phyloP scores from a whole-genome alignment of 192 early-diverging fungal species.

The Pilaira anomala region DNA sequence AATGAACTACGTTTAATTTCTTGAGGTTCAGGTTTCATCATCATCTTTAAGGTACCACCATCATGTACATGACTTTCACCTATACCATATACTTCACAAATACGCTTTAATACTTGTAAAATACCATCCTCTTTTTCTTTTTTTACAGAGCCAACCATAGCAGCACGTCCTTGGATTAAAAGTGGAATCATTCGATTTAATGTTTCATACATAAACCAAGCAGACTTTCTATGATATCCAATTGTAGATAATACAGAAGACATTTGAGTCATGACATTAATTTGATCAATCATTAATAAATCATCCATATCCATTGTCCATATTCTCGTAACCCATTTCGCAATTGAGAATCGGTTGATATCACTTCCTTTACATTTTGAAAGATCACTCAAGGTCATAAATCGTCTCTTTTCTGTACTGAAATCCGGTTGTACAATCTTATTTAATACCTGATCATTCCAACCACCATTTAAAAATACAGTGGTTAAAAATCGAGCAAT shows the following conservation, averaged over 20 bases:
- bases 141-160: not conserved
- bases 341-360: slow-evolving; percentile 50
- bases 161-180: slow-evolving; percentile 30
- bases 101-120: slow-evolving; percentile 59
- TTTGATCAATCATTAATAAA: slow-evolving; percentile 56
- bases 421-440: slow-evolving; percentile 34
- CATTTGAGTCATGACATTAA: slow-evolving; percentile 32
- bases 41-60: slow-evolving; percentile 23
- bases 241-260: slow-evolving; percentile 25
- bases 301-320: slow-evolving; percentile 50
- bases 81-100: slow-evolving; percentile 70
- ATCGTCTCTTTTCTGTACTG: not conserved
- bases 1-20: slow-evolving; percentile 1
- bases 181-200: slow-evolving; percentile 29
- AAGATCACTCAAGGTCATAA: slow-evolving; percentile 1
- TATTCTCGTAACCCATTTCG: slow-evolving; percentile 63
- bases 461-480: slow-evolving; percentile 39
- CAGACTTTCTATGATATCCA: slow-evolving; percentile 34
- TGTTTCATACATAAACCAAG: slow-evolving; percentile 33
- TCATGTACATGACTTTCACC: slow-evolving; percentile 38
- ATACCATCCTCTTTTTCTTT: slow-evolving; percentile 45
- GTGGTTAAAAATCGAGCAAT: slow-evolving; percentile 61
- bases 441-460: slow-evolving; percentile 37
- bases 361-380: slow-evolving; percentile 35
- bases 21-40: not conserved